Evolutionary conservation across 768 basidiomycete genomes (phyloP).

Genomic region (Amanita rubescens): DNA sequence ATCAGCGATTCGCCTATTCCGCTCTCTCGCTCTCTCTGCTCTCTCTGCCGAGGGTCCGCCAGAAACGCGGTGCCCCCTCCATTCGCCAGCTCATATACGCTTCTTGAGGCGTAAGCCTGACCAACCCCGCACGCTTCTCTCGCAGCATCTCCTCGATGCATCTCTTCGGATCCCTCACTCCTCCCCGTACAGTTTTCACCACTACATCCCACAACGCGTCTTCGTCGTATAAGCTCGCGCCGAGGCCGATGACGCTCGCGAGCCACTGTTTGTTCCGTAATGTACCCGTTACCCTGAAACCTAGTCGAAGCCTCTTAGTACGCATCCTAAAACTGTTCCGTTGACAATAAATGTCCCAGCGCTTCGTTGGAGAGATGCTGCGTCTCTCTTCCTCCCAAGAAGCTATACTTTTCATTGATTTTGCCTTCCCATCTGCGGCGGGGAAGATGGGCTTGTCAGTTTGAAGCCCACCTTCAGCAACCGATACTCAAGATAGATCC

Average conservation of each 20-base stretch:
- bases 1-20: conserved; percentile 61
- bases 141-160: conserved; percentile 53
- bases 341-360: no score
- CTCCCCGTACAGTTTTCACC: conserved; percentile 46
- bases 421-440: no score
- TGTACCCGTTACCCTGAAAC: conserved; percentile 24
- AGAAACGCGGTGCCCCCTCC: conserved; percentile 55
- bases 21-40: conserved; percentile 50
- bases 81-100: conserved; percentile 48
- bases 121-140: conserved; percentile 55
- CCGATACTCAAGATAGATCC: no score
- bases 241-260: conserved; percentile 48
- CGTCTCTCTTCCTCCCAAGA: no score
- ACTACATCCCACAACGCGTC: conserved; percentile 64
- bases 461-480: no score
- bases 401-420: no score
- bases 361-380: no score
- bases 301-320: no score
- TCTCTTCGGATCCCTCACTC: conserved; percentile 52
- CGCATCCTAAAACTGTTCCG: no score
- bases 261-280: conserved; percentile 23
- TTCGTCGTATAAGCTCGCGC: conserved; percentile 50
- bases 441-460: no score
- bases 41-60: conserved; percentile 68
- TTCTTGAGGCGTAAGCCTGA: conserved; percentile 52